Evolutionary conservation across 495 filamentous ascomycete species (phyloP).

Genomic region (Baudoinia panamericana): DNA sequence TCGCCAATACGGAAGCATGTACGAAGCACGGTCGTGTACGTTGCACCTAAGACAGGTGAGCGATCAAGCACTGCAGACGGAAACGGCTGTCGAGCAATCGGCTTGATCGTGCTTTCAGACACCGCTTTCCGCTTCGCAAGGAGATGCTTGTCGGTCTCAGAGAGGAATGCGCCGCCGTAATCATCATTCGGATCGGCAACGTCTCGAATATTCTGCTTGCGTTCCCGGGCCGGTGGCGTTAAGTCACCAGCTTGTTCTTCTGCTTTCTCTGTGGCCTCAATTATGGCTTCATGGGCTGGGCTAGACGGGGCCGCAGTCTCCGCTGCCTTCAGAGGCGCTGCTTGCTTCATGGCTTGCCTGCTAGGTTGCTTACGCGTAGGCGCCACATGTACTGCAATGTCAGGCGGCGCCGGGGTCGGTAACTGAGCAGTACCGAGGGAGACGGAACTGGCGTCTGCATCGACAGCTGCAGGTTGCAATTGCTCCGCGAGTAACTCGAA

Average conservation of each 20-base stretch:
- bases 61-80: constrained; percentile 38
- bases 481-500: neutral
- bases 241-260: constrained; percentile 7
- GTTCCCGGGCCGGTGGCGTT: constrained; percentile 10
- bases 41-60: constrained; percentile 39
- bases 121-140: constrained; percentile 5
- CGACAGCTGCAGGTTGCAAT: too few species aligned
- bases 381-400: too few species aligned
- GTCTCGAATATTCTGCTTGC: constrained; percentile 11
- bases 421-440: too few species aligned
- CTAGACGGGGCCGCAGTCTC: too few species aligned
- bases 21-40: constrained; percentile 34
- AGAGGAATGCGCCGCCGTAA: constrained; percentile 16
- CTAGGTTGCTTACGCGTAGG: neutral
- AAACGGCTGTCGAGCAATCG: constrained; percentile 38
- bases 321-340: neutral
- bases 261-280: constrained; percentile 12
- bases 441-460: neutral
- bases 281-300: constrained; percentile 24
- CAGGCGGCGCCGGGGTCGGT: too few species aligned
- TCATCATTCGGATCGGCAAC: constrained; percentile 13
- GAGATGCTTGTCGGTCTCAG: constrained; percentile 7
- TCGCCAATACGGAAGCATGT: constrained; percentile 51
- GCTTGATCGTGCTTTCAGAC: neutral
- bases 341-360: neutral